These are phyloP conservation scores for Lactifluus subvellereus DNA, from an alignment of 768 basidiomycete species.

Conservation along the genomic window DNA sequence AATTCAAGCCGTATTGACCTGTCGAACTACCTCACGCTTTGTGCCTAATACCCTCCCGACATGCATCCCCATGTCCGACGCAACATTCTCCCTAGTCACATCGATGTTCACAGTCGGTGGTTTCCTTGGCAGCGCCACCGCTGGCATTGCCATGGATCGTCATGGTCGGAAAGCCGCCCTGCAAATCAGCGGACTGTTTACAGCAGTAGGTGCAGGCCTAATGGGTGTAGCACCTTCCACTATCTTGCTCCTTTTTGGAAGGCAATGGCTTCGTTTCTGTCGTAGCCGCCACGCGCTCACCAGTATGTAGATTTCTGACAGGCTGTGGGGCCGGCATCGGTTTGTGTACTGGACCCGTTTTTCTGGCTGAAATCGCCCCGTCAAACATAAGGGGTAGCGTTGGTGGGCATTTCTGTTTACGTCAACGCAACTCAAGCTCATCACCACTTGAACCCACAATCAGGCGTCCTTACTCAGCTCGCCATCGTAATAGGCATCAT, in stretches of 20 bases:
- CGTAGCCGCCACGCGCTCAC: constrained; percentile 1
- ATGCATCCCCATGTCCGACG: constrained; percentile 76
- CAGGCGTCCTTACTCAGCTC: constrained; percentile 77
- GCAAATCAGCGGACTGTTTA: constrained; percentile 49
- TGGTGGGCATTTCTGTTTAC: constrained; percentile 39
- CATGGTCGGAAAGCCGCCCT: constrained; percentile 68
- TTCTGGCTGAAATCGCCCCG: constrained; percentile 81
- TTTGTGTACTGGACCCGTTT: constrained; percentile 76
- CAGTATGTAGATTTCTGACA: constrained; percentile 47
- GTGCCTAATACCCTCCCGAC: constrained; percentile 45
- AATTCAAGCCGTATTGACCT: constrained; percentile 73
- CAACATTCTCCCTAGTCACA: constrained; percentile 77
- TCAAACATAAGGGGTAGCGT: constrained; percentile 66
- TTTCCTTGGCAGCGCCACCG: constrained; percentile 64
- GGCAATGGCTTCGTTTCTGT: constrained; percentile 38
- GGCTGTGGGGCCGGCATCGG: constrained; percentile 71
- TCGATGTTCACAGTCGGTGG: constrained; percentile 86
- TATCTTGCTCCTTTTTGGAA: constrained; percentile 52
- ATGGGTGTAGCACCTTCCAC: constrained; percentile 61
- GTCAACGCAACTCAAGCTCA: not conserved
- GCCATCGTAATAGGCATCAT: constrained; percentile 84
- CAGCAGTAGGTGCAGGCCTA: constrained; percentile 53
- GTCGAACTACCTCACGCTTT: constrained; percentile 36
- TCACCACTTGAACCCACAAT: not conserved
- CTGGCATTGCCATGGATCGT: constrained; percentile 63